Evolutionary conservation across 148 eudicot genomes (phyloP).

Genomic region (Camellia lanceoleosa): DNA sequence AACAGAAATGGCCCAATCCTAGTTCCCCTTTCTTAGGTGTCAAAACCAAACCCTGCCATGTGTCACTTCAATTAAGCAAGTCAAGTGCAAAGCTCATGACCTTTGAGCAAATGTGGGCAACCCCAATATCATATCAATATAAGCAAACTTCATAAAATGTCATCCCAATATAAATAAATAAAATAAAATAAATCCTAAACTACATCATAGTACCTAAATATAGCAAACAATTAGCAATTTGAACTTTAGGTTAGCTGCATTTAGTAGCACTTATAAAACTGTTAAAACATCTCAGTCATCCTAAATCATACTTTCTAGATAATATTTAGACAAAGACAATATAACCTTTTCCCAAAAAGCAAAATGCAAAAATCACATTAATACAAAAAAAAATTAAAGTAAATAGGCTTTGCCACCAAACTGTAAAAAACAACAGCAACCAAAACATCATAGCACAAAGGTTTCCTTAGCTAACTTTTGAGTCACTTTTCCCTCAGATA

Average conservation of each 20-base stretch:
- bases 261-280: background rate
- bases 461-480: background rate
- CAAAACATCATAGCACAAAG: background rate
- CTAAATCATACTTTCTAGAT: background rate
- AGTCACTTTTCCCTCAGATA: constrained; percentile 7
- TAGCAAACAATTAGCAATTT: background rate
- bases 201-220: background rate
- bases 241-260: background rate
- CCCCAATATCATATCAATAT: too few species aligned
- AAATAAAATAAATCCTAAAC: too few species aligned
- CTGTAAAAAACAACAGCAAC: constrained; percentile 1
- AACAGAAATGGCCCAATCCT: too few species aligned
- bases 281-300: background rate
- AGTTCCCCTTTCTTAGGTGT: too few species aligned
- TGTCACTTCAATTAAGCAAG: too few species aligned
- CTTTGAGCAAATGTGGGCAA: too few species aligned
- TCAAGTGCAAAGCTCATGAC: too few species aligned
- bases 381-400: background rate
- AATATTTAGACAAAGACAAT: background rate
- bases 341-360: background rate
- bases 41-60: too few species aligned
- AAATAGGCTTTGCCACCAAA: background rate
- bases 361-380: background rate
- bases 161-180: too few species aligned
- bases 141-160: too few species aligned